Base-by-base conservation (phyloP, 805 yeast species). In the Yarrowia hollandica region DNA sequence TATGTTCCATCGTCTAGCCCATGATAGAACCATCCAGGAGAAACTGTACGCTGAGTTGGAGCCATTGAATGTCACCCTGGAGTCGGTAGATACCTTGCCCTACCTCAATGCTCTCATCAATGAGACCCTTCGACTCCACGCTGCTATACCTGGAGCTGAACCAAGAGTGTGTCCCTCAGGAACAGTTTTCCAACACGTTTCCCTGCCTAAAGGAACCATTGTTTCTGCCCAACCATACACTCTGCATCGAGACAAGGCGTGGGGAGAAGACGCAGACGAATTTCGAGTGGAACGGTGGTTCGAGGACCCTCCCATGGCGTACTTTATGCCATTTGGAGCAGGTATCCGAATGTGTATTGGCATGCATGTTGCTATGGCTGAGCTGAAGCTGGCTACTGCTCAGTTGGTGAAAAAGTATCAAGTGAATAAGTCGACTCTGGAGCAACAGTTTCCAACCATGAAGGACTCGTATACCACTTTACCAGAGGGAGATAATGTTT, bases 331-430 rank as follows among this genome's bases (percentile, higher is more conserved):
- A 0, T 86, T 86, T 72, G 90, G 91, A 0, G 79, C 82, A 37
- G 92, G 91, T 2, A 75, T 83, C 18, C 72, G 90, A 63, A 84
- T 85, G 90, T 86, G 92, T 66, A 72, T 85, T 58, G 91, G 92
- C 0, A 79, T 82, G 82, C 77, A 85, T 66, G 68, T 86, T 37
- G 90, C 90, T 0, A 69, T 80, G 16, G 79, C 80, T 38, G 90
- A 85, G 66, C 83, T 85, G 75, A 85, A 84, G 67, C 65, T 83
- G 39, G 77, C 79, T 11, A 66, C 82, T 25, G 80, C 83, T 9
- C 77, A 77, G 60, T 68, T 86, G 15, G 35, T 44, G n/a, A 44
- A 44, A n/a, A 28, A 18, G 19, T 44, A 44, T 35, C 18, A 18
- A 18, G n/a, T 44, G 18, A 30, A 44, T 2, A 44, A 44, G 52